phyloP scores from a whole-genome alignment of 345 rosid species.

The Hypericum perforatum region DNA sequence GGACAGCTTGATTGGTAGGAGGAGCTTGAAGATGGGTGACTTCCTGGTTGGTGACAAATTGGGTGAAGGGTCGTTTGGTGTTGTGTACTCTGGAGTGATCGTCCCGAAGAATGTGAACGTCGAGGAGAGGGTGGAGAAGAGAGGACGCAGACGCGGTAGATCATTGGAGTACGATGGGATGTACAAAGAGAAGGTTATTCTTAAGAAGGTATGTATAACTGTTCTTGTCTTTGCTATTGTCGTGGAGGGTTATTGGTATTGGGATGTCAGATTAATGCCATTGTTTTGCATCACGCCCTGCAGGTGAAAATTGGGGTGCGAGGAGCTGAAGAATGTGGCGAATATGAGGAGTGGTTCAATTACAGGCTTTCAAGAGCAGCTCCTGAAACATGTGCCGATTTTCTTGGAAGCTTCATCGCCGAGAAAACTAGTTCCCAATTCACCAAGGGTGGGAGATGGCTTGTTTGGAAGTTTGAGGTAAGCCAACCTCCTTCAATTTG shows the following conservation, averaged over 20 bases:
- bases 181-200: constrained; percentile 68
- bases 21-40: constrained; percentile 60
- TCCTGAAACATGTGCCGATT: constrained; percentile 90
- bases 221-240: too few relatives aligned
- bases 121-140: constrained; percentile 36
- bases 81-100: constrained; percentile 70
- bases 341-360: constrained; percentile 95
- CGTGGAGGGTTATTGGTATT: too few relatives aligned
- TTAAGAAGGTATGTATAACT: constrained; percentile 45
- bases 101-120: constrained; percentile 46
- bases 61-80: constrained; percentile 93
- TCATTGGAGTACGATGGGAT: constrained; percentile 27
- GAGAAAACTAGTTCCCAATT: constrained; percentile 54
- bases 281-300: not conserved
- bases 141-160: constrained; percentile 40
- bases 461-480: constrained; percentile 99
- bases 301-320: constrained; percentile 76
- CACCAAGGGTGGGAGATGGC: constrained; percentile 87
- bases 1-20: constrained; percentile 56
- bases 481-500: not conserved
- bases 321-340: constrained; percentile 84
- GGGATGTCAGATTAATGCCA: too few relatives aligned
- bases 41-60: constrained; percentile 62
- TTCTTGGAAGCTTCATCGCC: constrained; percentile 83
- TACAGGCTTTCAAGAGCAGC: constrained; percentile 94